phyloP scores from a whole-genome alignment of 208 protist species.

The Chromosphaera perkinsii region DNA sequence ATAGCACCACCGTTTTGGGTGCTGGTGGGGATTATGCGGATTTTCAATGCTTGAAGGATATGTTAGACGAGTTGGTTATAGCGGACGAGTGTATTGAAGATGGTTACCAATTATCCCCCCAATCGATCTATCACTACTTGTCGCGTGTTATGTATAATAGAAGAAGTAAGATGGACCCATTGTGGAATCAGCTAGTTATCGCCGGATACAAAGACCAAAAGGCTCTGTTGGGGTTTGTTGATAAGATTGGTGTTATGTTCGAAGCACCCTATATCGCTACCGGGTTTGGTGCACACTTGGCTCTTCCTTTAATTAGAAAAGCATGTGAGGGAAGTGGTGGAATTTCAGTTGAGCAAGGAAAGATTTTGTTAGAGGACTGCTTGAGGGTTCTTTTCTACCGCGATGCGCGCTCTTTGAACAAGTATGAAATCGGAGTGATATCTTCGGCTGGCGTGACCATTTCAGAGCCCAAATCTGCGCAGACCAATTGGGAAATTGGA shows the following conservation, averaged over 20 bases:
- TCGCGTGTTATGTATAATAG: slow-evolving; percentile 70
- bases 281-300: slow-evolving; percentile 89
- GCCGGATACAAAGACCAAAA: slow-evolving; percentile 75
- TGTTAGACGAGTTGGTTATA: slow-evolving; percentile 61
- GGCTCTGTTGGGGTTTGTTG: slow-evolving; percentile 82
- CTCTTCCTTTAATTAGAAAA: slow-evolving; percentile 80
- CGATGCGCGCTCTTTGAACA: slow-evolving; percentile 89
- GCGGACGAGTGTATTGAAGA: slow-evolving; percentile 61
- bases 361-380: slow-evolving; percentile 74
- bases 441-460: slow-evolving; percentile 66
- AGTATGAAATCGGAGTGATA: slow-evolving; percentile 70
- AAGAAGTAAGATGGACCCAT: slow-evolving; percentile 87
- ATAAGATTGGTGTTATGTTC: slow-evolving; percentile 86
- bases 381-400: slow-evolving; percentile 91
- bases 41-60: slow-evolving; percentile 81
- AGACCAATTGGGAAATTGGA: slow-evolving; percentile 77
- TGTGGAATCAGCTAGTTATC: slow-evolving; percentile 87
- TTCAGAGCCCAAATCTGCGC: slow-evolving; percentile 76
- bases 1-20: slow-evolving; percentile 75
- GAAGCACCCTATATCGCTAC: slow-evolving; percentile 80
- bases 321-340: slow-evolving; percentile 63
- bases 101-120: slow-evolving; percentile 64
- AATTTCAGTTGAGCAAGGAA: slow-evolving; percentile 70
- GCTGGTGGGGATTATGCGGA: slow-evolving; percentile 89
- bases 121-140: slow-evolving; percentile 84